Evolutionary conservation across 805 yeast species (phyloP).

Genomic region (Yamadazyma kitorensis): DNA sequence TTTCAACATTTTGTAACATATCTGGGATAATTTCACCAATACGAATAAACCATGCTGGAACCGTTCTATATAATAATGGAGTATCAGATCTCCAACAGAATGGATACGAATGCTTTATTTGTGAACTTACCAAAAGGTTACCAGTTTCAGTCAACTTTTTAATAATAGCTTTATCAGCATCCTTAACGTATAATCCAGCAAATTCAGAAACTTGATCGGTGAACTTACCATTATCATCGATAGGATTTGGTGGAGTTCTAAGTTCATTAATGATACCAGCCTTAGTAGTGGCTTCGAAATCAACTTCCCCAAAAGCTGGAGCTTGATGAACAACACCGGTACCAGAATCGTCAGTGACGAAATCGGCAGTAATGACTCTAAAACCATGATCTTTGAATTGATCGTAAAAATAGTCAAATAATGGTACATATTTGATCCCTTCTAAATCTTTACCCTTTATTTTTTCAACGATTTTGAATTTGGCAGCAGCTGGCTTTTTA

Average conservation of each 20-base stretch:
- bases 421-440: slow-evolving; percentile 79
- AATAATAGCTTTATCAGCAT: slow-evolving; percentile 89
- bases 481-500: slow-evolving; percentile 92
- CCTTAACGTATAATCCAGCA: slow-evolving; percentile 86
- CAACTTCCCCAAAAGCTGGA: slow-evolving; percentile 99
- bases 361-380: slow-evolving; percentile 76
- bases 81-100: slow-evolving; percentile 99
- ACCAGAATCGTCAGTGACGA: slow-evolving; percentile 93
- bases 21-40: slow-evolving; percentile 83
- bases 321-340: slow-evolving; percentile 99
- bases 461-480: slow-evolving; percentile 77
- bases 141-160: slow-evolving; percentile 79
- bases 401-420: slow-evolving; percentile 78
- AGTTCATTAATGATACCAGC: slow-evolving; percentile 73
- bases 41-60: slow-evolving; percentile 98
- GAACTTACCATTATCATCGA: slow-evolving; percentile 89
- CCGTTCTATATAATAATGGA: slow-evolving; percentile 92
- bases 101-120: slow-evolving; percentile 94
- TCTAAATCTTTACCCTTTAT: slow-evolving; percentile 76
- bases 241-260: slow-evolving; percentile 83
- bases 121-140: slow-evolving; percentile 69
- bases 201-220: slow-evolving; percentile 71
- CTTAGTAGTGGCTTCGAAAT: slow-evolving; percentile 77
- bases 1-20: slow-evolving; percentile 80
- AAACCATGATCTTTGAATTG: slow-evolving; percentile 75